Evolutionary conservation across 495 filamentous ascomycete species (phyloP).

Genomic region (Tuber melanosporum): DNA sequence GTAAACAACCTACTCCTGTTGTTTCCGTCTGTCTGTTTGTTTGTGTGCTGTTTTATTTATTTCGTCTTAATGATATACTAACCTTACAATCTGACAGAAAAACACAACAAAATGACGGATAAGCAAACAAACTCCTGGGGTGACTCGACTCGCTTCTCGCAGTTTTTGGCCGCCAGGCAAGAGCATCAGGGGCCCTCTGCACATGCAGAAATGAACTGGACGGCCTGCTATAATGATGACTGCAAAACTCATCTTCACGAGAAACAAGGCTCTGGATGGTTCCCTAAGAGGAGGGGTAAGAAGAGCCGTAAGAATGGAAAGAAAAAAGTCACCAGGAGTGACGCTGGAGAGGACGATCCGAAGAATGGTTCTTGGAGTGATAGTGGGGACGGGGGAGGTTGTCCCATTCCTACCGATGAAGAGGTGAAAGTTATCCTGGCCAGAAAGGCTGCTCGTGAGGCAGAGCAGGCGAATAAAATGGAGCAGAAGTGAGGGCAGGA

Average conservation of each 20-base stretch:
- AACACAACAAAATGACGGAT: background rate
- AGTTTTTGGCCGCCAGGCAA: background rate
- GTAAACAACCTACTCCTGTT: too few species aligned
- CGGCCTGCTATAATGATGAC: constrained; percentile 28
- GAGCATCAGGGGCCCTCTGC: background rate
- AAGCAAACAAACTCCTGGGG: background rate
- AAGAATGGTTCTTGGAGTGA: background rate
- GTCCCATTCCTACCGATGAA: background rate
- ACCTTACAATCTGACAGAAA: background rate
- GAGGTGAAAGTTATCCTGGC: background rate
- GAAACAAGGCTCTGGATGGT: constrained; percentile 19
- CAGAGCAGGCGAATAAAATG: background rate
- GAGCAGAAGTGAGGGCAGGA: background rate
- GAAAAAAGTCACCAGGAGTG: background rate
- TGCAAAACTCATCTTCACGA: constrained; percentile 24
- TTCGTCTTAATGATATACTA: background rate
- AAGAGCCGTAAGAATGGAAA: background rate
- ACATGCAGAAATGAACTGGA: constrained; percentile 25
- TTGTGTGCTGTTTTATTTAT: background rate
- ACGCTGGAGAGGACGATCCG: background rate
- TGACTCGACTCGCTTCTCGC: background rate
- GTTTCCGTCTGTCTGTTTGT: background rate
- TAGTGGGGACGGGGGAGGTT: background rate
- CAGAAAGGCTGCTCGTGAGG: background rate
- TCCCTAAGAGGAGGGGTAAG: background rate